Evolutionary conservation across 1,139 yeast species (phyloP).

Genomic region (Taphrina betulina): DNA sequence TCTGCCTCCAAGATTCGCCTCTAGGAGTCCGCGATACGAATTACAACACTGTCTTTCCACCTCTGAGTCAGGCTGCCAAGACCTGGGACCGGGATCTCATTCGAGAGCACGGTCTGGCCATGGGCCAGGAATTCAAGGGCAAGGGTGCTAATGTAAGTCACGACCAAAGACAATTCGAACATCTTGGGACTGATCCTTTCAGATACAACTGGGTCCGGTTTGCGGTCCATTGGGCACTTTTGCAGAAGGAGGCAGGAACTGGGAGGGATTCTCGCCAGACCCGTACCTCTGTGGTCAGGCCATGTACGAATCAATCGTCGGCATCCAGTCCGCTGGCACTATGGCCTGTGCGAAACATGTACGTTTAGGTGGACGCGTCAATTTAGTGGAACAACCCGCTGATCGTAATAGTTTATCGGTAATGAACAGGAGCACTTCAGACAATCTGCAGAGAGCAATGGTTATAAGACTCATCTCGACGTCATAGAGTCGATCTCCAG

Average conservation of each 20-base stretch:
- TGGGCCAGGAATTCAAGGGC: conserved; percentile 56
- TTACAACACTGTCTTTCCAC: conserved; percentile 58
- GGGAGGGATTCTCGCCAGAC: conserved; percentile 68
- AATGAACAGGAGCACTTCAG: conserved; percentile 67
- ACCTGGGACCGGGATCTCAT: conserved; percentile 58
- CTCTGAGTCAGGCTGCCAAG: conserved; percentile 60
- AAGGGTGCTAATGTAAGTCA: conserved; percentile 49
- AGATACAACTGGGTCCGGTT: conserved; percentile 59
- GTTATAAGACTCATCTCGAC: conserved; percentile 38
- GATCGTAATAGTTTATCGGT: conserved; percentile 53
- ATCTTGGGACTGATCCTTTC: too few relatives aligned
- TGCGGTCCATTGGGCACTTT: conserved; percentile 61
- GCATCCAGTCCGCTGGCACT: conserved; percentile 60
- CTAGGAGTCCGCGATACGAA: conserved; percentile 62
- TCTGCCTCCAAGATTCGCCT: conserved; percentile 67
- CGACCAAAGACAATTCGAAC: neutral
- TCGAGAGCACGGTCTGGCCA: conserved; percentile 56
- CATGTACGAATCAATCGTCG: conserved; percentile 56
- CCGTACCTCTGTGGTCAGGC: conserved; percentile 63
- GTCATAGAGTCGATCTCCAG: conserved; percentile 41
- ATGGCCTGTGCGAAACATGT: conserved; percentile 58
- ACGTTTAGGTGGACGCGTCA: conserved; percentile 61
- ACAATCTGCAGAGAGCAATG: conserved; percentile 58
- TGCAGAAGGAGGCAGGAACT: conserved; percentile 64
- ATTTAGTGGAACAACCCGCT: too few relatives aligned